These are phyloP conservation scores for Rhodotorula kratochvilovae DNA, from an alignment of 768 basidiomycete species.

Conservation along the genomic window DNA sequence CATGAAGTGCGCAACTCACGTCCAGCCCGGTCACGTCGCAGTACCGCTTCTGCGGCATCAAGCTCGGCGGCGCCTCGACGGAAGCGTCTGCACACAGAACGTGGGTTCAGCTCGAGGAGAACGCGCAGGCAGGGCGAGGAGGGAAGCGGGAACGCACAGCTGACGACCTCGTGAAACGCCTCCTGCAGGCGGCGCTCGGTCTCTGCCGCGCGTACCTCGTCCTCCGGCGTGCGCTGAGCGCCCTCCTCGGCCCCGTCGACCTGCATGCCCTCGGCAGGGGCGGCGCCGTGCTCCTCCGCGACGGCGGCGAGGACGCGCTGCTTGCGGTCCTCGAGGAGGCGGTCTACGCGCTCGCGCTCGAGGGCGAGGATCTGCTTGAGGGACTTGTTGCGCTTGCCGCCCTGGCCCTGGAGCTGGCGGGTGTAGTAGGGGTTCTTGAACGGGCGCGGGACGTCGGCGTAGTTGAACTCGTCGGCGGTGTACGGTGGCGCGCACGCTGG, in stretches of 20 bases:
- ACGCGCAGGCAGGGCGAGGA: too few relatives aligned
- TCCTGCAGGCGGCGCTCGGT: slow-evolving; percentile 1
- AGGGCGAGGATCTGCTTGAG: slow-evolving; percentile 40
- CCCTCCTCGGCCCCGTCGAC: background rate
- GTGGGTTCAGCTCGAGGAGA: background rate
- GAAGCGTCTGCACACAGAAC: background rate
- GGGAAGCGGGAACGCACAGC: background rate
- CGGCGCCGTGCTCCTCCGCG: background rate
- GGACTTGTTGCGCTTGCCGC: slow-evolving; percentile 29
- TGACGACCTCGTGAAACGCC: slow-evolving; percentile 1
- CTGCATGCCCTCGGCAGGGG: background rate
- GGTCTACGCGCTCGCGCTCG: slow-evolving; percentile 34
- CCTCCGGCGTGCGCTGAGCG: background rate
- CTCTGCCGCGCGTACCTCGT: background rate
- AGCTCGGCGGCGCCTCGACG: background rate
- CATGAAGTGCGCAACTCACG: too few relatives aligned
- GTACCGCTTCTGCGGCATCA: background rate
- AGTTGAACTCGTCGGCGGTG: slow-evolving; percentile 29
- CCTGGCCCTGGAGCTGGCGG: slow-evolving; percentile 2
- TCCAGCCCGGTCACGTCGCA: background rate
- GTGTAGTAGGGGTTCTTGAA: slow-evolving; percentile 37
- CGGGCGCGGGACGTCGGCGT: slow-evolving; percentile 31
- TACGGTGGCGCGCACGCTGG: slow-evolving; percentile 1
- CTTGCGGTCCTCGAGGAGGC: slow-evolving; percentile 15
- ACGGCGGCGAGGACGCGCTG: background rate